Evolutionary conservation across 106 monocot genomes (phyloP).

Genomic region (Dendrobium nobile): DNA sequence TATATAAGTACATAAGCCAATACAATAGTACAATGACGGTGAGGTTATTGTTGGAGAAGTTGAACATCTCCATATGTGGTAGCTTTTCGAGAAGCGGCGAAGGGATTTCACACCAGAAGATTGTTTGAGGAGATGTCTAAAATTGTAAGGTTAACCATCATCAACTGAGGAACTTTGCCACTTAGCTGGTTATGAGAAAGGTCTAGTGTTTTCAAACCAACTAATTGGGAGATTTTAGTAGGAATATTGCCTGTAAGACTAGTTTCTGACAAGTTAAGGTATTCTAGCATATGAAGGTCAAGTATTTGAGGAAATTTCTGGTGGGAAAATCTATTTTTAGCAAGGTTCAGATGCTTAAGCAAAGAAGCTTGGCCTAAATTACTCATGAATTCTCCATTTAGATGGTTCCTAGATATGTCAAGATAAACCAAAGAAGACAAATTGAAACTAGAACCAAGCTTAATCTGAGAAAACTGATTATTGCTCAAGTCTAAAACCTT

Average conservation of each 20-base stretch:
- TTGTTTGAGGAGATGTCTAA: slow-evolving; percentile 75
- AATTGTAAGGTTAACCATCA: slow-evolving; percentile 19
- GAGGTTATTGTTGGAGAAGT: slow-evolving; percentile 86
- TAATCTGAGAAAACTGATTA: slow-evolving; percentile 61
- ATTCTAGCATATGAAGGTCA: slow-evolving; percentile 33
- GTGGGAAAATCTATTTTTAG: slow-evolving; percentile 57
- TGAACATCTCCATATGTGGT: slow-evolving; percentile 39
- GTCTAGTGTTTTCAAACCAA: slow-evolving; percentile 44
- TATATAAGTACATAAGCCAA: no score
- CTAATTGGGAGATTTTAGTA: slow-evolving; percentile 33
- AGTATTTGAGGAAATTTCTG: slow-evolving; percentile 33
- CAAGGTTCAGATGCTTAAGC: slow-evolving; percentile 78
- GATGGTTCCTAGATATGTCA: slow-evolving; percentile 58
- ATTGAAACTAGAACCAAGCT: slow-evolving; percentile 24
- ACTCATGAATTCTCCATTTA: slow-evolving; percentile 40
- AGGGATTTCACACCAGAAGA: slow-evolving; percentile 63
- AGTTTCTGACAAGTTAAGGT: slow-evolving; percentile 66
- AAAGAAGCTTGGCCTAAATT: slow-evolving; percentile 17
- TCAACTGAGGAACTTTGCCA: slow-evolving; percentile 51
- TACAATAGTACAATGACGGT: slow-evolving; percentile 8
- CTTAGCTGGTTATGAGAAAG: slow-evolving; percentile 59
- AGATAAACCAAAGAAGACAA: slow-evolving; percentile 44
- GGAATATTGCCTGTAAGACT: slow-evolving; percentile 47
- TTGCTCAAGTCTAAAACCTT: slow-evolving; percentile 62
- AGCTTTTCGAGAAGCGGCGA: slow-evolving; percentile 31